These are phyloP conservation scores for Paecilomyces fulvus DNA, from an alignment of 2,329 filamentous ascomycete species.

Conservation along the genomic window DNA sequence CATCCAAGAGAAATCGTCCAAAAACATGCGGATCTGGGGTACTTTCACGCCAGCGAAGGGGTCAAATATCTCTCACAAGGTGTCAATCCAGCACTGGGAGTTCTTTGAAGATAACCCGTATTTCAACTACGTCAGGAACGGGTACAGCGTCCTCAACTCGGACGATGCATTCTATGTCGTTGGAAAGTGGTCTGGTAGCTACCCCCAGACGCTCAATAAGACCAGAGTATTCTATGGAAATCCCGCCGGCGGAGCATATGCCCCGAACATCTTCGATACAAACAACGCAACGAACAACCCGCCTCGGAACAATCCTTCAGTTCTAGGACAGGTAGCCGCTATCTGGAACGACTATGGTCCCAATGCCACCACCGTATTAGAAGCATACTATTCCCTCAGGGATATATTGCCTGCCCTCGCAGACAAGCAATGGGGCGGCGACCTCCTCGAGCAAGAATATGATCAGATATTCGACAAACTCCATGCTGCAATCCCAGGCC, in stretches of 20 bases:
- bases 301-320: constrained; percentile 25
- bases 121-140: constrained; percentile 40
- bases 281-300: constrained; percentile 42
- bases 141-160: constrained; percentile 45
- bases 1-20: constrained; percentile 31
- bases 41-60: constrained; percentile 39
- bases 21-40: constrained; percentile 46
- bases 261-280: constrained; percentile 43
- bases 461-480: constrained; percentile 30
- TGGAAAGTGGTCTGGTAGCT: constrained; percentile 39
- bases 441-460: constrained; percentile 36
- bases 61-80: constrained; percentile 35
- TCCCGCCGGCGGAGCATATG: constrained; percentile 34
- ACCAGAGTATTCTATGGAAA: constrained; percentile 40
- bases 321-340: constrained; percentile 41
- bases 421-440: constrained; percentile 49
- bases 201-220: constrained; percentile 36
- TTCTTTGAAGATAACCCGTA: constrained; percentile 43
- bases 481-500: constrained; percentile 34
- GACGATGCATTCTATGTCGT: constrained; percentile 46
- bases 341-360: constrained; percentile 47
- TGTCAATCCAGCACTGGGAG: constrained; percentile 48
- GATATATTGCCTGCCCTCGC: constrained; percentile 40
- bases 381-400: constrained; percentile 43
- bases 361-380: constrained; percentile 40